A percentile compares a stretch with the other conserved stretches of the same genome.
Conservation (phyloP, 495 filamentous ascomycete species). For the Penicillium verhagenii region DNA sequence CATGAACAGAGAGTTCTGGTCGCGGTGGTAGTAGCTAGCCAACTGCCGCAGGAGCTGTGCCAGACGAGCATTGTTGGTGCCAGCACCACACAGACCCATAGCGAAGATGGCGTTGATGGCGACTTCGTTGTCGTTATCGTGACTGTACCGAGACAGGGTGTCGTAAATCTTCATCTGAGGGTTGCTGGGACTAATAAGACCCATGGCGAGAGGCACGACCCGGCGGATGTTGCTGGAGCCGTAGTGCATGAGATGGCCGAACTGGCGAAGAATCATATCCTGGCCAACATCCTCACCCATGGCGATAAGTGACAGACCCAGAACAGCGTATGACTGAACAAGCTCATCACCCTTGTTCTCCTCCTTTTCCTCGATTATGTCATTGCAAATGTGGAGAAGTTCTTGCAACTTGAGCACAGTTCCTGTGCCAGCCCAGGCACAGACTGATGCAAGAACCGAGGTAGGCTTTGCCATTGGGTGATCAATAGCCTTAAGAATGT, state of each 20-base stretch:
- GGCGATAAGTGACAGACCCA: constrained; percentile 89
- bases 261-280: constrained; percentile 97
- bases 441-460: constrained; percentile 87
- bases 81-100: constrained; percentile 95
- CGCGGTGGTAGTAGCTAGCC: constrained; percentile 95
- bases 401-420: constrained; percentile 96
- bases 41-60: constrained; percentile 93
- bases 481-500: constrained; percentile 92
- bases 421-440: constrained; percentile 95
- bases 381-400: constrained; percentile 93
- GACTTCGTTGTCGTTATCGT: constrained; percentile 99
- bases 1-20: constrained; percentile 96
- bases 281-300: constrained; percentile 99
- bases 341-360: constrained; percentile 92
- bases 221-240: constrained; percentile 95
- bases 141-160: constrained; percentile 94
- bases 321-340: constrained; percentile 90
- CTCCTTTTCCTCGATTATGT: constrained; percentile 90
- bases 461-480: constrained; percentile 93
- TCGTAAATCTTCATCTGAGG: constrained; percentile 99
- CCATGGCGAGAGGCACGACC: constrained; percentile 97
- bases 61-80: constrained; percentile 96
- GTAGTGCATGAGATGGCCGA: constrained; percentile 99
- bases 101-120: constrained; percentile 98
- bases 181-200: constrained; percentile 92